Evolutionary conservation across 495 filamentous ascomycete genomes (phyloP).

Genomic region (Penicillium longicatenatum): DNA sequence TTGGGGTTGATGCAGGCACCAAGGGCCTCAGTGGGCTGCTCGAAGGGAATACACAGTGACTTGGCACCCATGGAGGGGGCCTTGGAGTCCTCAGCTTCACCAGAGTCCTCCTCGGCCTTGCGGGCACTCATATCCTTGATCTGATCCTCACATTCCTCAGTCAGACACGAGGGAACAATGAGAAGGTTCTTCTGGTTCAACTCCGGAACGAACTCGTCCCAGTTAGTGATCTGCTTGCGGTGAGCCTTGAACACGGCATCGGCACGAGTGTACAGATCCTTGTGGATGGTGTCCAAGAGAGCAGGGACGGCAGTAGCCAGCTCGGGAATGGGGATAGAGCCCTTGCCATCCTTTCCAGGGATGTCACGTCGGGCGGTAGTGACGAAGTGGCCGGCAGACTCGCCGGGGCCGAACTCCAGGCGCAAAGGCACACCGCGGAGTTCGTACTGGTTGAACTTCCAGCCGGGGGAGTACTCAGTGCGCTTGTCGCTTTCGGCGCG

Average conservation of each 20-base stretch:
- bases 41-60: constrained; percentile 94
- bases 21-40: constrained; percentile 81
- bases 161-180: constrained; percentile 82
- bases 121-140: constrained; percentile 88
- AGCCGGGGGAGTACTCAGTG: constrained; percentile 87
- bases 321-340: constrained; percentile 69
- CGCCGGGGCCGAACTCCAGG: constrained; percentile 93
- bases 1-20: constrained; percentile 86
- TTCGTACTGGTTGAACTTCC: constrained; percentile 99
- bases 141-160: constrained; percentile 83
- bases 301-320: constrained; percentile 69
- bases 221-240: constrained; percentile 77
- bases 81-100: constrained; percentile 71
- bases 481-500: constrained; percentile 75
- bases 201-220: constrained; percentile 86
- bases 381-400: constrained; percentile 79
- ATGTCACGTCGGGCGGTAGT: constrained; percentile 84
- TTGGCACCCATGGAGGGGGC: constrained; percentile 97
- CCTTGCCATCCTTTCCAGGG: constrained; percentile 66
- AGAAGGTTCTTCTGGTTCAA: constrained; percentile 90
- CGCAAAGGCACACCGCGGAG: constrained; percentile 90
- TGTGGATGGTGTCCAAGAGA: constrained; percentile 86
- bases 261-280: constrained; percentile 81
- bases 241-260: constrained; percentile 74
- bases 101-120: constrained; percentile 64